Evolutionary conservation across 768 basidiomycete genomes (phyloP), one percentile per base, ranked within the genome.

Genomic region (Tricholoma bakamatsutake): DNA sequence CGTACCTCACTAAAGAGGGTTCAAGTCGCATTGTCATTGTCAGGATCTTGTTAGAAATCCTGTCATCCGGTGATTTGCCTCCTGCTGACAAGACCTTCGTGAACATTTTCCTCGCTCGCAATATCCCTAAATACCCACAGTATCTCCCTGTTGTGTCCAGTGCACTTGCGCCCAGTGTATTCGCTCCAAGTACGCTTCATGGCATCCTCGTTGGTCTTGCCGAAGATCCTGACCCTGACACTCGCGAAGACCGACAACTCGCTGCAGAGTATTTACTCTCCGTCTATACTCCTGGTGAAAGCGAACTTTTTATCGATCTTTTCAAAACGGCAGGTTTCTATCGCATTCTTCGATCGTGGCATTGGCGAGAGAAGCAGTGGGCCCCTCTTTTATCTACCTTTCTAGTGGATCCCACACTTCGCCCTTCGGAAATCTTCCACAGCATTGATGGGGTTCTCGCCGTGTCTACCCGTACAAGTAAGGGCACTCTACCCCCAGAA

Each of bases 51-150:
- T 78, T 94, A 55, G 93, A 98, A 64, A 84, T 95, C 34, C 61
- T 87, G 5, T 74, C 82, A 5, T 76, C 80, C 2, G 72, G 71
- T 21, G 75, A 77, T 49, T 70, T 93, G 27, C 71, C 82, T 0
- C 69, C 80, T 28, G 69, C 78, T 39, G 93, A 91, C 66, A 72
- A 75, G 56, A 93, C 90, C 3, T 90, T 99, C 68, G 79, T 96
- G 50, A 85, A 95, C 65, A 98, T 99, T 58, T 99, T 99, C 71
- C 80, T 98, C 55, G 92, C 97, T 3, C 87, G 95, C 56, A 99
- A 98, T 68, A 83, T 97, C 10, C 93, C 97, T 0, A 98, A 98
- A 72, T 99, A 98, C 71, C 85, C 89, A 1, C 94, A 97, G 70
- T 92, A 86, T 68, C 78, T 93, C 48, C 70, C 80, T 58, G 75